Evolutionary conservation across 495 filamentous ascomycete species (phyloP).

Genomic region (Penicillium mononematosum): DNA sequence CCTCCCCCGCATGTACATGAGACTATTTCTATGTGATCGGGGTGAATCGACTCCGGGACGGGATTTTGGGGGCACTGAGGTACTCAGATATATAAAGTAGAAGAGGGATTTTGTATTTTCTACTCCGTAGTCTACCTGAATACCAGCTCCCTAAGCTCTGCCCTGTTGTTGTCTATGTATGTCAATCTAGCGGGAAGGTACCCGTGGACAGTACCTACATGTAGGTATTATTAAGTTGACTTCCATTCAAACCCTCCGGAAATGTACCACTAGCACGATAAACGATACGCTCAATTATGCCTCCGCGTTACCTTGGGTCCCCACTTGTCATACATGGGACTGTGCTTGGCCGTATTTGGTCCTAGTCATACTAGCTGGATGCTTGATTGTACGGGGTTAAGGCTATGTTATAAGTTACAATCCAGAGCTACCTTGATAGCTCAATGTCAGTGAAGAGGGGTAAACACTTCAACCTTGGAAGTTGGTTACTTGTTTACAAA

Average conservation of each 20-base stretch:
- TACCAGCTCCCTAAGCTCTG: not conserved
- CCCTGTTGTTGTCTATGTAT: not conserved
- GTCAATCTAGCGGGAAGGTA: not conserved
- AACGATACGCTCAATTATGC: not conserved
- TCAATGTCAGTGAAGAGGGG: not conserved
- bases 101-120: not conserved
- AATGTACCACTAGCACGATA: slow-evolving; percentile 17
- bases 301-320: slow-evolving; percentile 16
- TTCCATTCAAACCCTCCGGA: slow-evolving; percentile 17
- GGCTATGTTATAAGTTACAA: not conserved
- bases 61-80: not conserved
- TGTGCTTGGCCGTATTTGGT: slow-evolving; percentile 1
- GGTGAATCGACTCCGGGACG: not conserved
- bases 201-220: too few species aligned
- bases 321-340: slow-evolving; percentile 19
- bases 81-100: not conserved
- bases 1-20: slow-evolving; percentile 2
- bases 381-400: not conserved
- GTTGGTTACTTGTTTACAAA: slow-evolving; percentile 2
- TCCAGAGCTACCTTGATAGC: not conserved
- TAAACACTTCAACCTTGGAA: not conserved
- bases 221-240: too few species aligned
- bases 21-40: not conserved
- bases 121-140: not conserved
- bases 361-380: not conserved